Conservation (phyloP, 2,329 filamentous ascomycete genomes). For the Bipolaris cookei region DNA sequence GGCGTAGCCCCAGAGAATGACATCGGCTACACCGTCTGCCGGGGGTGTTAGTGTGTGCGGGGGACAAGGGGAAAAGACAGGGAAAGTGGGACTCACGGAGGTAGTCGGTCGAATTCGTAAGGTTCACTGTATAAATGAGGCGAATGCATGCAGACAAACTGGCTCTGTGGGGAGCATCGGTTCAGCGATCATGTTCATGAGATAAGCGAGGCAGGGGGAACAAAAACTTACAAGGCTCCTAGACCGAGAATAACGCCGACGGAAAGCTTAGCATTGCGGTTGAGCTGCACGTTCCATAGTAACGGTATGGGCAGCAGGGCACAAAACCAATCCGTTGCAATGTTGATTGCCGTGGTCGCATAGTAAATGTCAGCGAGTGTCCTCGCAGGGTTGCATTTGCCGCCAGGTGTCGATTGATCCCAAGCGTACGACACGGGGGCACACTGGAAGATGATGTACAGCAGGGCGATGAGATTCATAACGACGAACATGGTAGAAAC, state of each 20-base stretch:
- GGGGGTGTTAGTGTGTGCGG: neutral
- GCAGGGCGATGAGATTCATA: slow-evolving; percentile 14
- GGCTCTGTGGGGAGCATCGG: slow-evolving; percentile 6
- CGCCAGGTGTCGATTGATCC: slow-evolving; percentile 14
- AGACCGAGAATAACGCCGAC: slow-evolving; percentile 17
- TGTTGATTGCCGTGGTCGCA: slow-evolving; percentile 13
- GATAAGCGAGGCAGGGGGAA: slow-evolving; percentile 2
- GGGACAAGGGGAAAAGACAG: neutral
- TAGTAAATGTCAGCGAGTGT: slow-evolving; percentile 15
- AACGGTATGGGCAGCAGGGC: slow-evolving; percentile 14
- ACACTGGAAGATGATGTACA: slow-evolving; percentile 16
- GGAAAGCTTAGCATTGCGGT: slow-evolving; percentile 16
- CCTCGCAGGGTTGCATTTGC: slow-evolving; percentile 13
- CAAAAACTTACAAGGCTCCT: slow-evolving; percentile 14
- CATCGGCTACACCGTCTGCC: slow-evolving; percentile 11
- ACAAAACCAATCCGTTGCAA: slow-evolving; percentile 18
- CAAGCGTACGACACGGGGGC: slow-evolving; percentile 13
- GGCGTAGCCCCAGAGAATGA: slow-evolving; percentile 15
- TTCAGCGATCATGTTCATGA: slow-evolving; percentile 5
- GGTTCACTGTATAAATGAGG: slow-evolving; percentile 13
- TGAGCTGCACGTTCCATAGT: slow-evolving; percentile 15
- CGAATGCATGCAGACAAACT: slow-evolving; percentile 16
- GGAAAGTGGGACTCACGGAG: slow-evolving; percentile 2
- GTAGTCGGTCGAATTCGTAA: slow-evolving; percentile 11
- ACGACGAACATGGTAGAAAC: slow-evolving; percentile 14